Conservation (phyloP, 2,329 filamentous ascomycete genomes). For the Xylaria sp. region DNA sequence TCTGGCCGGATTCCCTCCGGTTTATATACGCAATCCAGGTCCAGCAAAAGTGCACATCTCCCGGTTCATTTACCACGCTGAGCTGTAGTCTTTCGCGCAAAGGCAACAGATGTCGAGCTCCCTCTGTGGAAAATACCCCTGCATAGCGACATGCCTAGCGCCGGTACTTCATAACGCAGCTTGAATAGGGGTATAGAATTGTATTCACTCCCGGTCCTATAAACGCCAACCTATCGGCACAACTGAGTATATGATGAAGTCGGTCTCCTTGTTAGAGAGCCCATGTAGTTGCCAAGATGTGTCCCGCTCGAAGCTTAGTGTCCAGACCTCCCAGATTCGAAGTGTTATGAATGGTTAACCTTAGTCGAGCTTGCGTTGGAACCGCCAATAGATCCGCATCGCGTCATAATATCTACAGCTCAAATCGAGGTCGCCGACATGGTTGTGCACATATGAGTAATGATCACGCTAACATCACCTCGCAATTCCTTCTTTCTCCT, state of each 20-base stretch:
- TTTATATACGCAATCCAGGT: conserved; percentile 27
- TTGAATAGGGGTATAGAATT: too few relatives aligned
- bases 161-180: too few relatives aligned
- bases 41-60: neutral
- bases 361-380: neutral
- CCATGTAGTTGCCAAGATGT: neutral
- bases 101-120: too few relatives aligned
- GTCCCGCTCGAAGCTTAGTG: conserved; percentile 14
- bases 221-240: too few relatives aligned
- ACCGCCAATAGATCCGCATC: conserved; percentile 6
- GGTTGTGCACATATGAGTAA: conserved; percentile 9
- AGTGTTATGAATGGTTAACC: neutral
- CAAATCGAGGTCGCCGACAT: neutral
- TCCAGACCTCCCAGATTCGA: neutral
- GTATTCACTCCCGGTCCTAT: too few relatives aligned
- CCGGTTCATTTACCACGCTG: too few relatives aligned
- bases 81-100: too few relatives aligned
- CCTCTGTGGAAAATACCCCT: too few relatives aligned
- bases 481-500: neutral
- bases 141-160: too few relatives aligned
- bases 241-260: too few relatives aligned
- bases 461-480: neutral
- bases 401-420: neutral
- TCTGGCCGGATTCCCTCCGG: neutral
- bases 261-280: too few relatives aligned